Evolutionary conservation across 257 asterid species (phyloP).

Genomic region (Vinca minor): DNA sequence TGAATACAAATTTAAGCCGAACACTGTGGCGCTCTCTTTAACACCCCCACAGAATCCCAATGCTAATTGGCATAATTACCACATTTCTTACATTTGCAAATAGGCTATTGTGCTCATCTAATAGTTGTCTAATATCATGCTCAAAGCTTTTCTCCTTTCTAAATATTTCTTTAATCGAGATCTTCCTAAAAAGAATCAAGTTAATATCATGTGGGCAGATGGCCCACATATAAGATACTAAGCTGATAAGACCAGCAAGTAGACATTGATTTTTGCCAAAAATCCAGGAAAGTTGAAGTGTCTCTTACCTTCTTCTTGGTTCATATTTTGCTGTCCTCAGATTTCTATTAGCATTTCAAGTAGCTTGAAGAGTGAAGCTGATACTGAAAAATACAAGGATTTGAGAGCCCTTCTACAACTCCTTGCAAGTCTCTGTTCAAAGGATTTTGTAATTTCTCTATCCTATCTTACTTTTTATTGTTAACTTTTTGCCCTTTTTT

Average conservation of each 20-base stretch:
- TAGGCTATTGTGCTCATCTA: not conserved
- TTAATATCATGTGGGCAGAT: not conserved
- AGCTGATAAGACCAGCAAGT: not conserved
- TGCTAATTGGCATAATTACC: not conserved
- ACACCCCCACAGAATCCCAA: too few species aligned
- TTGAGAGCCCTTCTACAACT: slow-evolving; percentile 81
- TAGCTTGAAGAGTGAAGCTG: slow-evolving; percentile 66
- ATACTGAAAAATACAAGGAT: slow-evolving; percentile 84
- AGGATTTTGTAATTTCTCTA: slow-evolving; percentile 62
- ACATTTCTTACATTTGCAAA: not conserved
- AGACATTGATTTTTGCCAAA: not conserved
- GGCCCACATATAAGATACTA: not conserved
- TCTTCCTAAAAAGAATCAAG: not conserved
- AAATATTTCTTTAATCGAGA: too few species aligned
- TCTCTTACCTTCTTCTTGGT: not conserved
- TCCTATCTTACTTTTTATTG: not conserved
- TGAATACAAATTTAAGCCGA: not conserved
- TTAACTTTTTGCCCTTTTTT: not conserved
- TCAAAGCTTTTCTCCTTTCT: not conserved
- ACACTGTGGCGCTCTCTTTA: not conserved
- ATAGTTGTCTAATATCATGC: not conserved
- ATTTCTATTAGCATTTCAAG: slow-evolving; percentile 68
- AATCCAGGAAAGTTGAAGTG: not conserved
- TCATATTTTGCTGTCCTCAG: slow-evolving; percentile 30
- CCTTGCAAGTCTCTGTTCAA: slow-evolving; percentile 74